These are phyloP conservation scores for Lumnitzera racemosa DNA, from an alignment of 345 rosid genomes.

Conservation along the genomic window DNA sequence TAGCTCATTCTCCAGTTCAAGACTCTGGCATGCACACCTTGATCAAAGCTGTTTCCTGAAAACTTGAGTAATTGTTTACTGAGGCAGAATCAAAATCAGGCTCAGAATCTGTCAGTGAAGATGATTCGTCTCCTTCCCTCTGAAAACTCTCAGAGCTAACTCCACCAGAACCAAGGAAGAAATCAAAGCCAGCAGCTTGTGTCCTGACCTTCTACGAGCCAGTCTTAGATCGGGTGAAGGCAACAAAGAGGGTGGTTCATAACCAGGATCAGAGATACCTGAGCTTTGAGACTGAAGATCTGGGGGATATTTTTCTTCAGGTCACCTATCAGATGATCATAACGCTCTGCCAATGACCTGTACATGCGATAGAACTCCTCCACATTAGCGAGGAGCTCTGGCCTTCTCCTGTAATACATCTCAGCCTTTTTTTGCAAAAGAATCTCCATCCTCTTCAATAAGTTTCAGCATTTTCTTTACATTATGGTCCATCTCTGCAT, in stretches of 20 bases:
- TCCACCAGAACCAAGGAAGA: constrained; percentile 58
- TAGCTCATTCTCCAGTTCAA: constrained; percentile 57
- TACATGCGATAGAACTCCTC: constrained; percentile 85
- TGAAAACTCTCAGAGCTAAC: constrained; percentile 37
- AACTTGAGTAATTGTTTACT: constrained; percentile 45
- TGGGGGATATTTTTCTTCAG: constrained; percentile 39
- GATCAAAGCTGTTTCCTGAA: constrained; percentile 37
- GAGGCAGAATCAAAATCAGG: constrained; percentile 69
- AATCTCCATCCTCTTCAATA: constrained; percentile 84
- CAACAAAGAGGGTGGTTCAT: constrained; percentile 23
- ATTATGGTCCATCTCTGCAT: constrained; percentile 73
- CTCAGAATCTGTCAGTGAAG: constrained; percentile 62
- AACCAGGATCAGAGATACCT: constrained; percentile 35
- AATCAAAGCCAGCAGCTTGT: constrained; percentile 60
- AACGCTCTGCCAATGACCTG: constrained; percentile 79
- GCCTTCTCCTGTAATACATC: constrained; percentile 79
- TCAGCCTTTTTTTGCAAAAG: constrained; percentile 89
- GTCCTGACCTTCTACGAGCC: constrained; percentile 33
- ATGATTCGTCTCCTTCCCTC: constrained; percentile 65
- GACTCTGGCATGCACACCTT: constrained; percentile 33
- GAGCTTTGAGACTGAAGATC: constrained; percentile 60
- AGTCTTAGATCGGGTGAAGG: constrained; percentile 49
- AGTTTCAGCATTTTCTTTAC: constrained; percentile 73
- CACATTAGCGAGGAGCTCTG: constrained; percentile 58
- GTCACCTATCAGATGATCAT: constrained; percentile 73